Conservation (phyloP, 2,329 filamentous ascomycete genomes). For the Daldinia eschscholtzii region DNA sequence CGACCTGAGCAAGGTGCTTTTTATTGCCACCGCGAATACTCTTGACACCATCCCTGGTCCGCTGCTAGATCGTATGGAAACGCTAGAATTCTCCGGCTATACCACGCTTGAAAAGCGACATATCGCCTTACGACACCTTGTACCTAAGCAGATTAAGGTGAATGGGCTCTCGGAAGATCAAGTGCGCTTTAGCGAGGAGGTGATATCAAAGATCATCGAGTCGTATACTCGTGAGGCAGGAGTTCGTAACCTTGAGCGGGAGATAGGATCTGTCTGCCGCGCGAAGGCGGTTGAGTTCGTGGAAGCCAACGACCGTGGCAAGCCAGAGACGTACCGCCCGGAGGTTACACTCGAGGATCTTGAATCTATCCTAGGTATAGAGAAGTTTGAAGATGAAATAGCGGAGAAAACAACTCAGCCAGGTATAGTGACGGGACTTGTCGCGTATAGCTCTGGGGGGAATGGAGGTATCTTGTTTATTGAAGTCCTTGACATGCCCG, state of each 20-base stretch:
- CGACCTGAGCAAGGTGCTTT: constrained; percentile 94
- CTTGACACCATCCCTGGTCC: constrained; percentile 96
- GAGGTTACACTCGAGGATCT: constrained; percentile 82
- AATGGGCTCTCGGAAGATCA: constrained; percentile 86
- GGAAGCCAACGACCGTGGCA: constrained; percentile 83
- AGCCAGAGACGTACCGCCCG: constrained; percentile 77
- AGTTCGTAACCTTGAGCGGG: constrained; percentile 94
- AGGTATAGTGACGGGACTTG: constrained; percentile 94
- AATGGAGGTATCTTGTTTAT: constrained; percentile 98
- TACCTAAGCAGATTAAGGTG: constrained; percentile 93
- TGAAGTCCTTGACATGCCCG: constrained; percentile 97
- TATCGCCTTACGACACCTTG: constrained; percentile 91
- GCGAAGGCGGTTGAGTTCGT: constrained; percentile 96
- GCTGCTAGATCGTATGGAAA: constrained; percentile 96
- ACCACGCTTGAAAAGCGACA: constrained; percentile 97
- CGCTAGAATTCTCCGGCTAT: constrained; percentile 91
- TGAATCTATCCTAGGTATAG: constrained; percentile 90
- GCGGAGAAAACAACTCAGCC: constrained; percentile 86
- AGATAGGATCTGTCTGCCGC: constrained; percentile 93
- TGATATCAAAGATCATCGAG: constrained; percentile 95
- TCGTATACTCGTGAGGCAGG: constrained; percentile 96
- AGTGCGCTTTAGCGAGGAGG: constrained; percentile 81
- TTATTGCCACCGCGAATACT: constrained; percentile 96
- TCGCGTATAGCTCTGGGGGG: constrained; percentile 92
- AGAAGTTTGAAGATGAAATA: constrained; percentile 95